Conservation (phyloP, 2,329 filamentous ascomycete species). For the Juglanconis oblonga region DNA sequence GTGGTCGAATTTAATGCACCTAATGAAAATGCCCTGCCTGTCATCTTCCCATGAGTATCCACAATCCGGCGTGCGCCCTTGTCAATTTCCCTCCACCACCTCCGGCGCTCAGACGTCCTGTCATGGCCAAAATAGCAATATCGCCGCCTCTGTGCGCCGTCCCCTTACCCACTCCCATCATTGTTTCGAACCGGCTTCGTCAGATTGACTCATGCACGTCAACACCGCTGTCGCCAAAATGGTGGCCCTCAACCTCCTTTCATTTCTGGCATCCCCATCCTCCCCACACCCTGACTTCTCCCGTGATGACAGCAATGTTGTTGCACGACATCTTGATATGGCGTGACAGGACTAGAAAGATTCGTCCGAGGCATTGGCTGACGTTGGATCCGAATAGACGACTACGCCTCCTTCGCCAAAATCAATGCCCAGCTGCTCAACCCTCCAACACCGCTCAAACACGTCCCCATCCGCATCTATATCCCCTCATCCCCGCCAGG, state of each 20-base stretch:
- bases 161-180: constrained; percentile 8
- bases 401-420: constrained; percentile 68
- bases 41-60: background rate
- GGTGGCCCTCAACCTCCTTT: constrained; percentile 1
- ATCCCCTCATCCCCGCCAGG: constrained; percentile 62
- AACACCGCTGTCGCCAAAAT: background rate
- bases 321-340: background rate
- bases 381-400: constrained; percentile 46
- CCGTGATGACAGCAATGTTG: background rate
- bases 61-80: background rate
- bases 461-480: constrained; percentile 87
- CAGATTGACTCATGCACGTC: constrained; percentile 13
- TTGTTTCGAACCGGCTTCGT: background rate
- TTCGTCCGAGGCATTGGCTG: too few species aligned
- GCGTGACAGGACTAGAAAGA: too few species aligned
- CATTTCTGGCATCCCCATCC: background rate
- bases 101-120: constrained; percentile 10
- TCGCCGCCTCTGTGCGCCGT: background rate
- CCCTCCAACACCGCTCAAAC: constrained; percentile 68
- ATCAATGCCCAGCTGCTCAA: constrained; percentile 77
- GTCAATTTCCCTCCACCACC: background rate
- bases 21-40: background rate
- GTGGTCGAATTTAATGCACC: constrained; percentile 22
- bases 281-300: background rate
- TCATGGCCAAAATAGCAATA: background rate